Evolutionary conservation across 768 basidiomycete genomes (phyloP).

Genomic region (Lanmaoa pseudosensibilis): DNA sequence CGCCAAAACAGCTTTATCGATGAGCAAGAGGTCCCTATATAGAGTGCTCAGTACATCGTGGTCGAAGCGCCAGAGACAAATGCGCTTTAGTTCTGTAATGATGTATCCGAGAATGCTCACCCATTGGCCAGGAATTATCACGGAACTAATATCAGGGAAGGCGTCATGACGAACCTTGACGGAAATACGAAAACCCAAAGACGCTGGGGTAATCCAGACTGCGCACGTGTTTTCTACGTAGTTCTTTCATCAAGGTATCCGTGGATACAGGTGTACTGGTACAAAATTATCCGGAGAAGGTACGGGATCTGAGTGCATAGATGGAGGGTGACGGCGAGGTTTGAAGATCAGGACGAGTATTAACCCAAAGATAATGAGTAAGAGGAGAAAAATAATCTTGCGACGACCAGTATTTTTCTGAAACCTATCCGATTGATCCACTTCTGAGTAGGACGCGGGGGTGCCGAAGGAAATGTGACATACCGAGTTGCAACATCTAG

Average conservation of each 20-base stretch:
- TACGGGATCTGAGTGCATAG: constrained; percentile 30
- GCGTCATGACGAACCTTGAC: constrained; percentile 20
- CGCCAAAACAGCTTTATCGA: constrained; percentile 20
- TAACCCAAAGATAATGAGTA: constrained; percentile 87
- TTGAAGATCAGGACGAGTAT: constrained; percentile 91
- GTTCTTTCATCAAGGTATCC: constrained; percentile 31
- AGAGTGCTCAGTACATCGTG: constrained; percentile 3
- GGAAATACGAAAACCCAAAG: constrained; percentile 1
- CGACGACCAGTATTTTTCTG: constrained; percentile 92
- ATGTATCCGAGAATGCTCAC: constrained; percentile 9
- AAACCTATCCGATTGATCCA: constrained; percentile 52
- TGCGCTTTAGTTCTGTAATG: constrained; percentile 1
- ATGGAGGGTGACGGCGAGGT: constrained; percentile 57
- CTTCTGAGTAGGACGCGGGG: neutral
- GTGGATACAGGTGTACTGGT: constrained; percentile 33
- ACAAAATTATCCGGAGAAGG: constrained; percentile 29
- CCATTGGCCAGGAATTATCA: constrained; percentile 10
- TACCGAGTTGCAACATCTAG: constrained; percentile 80
- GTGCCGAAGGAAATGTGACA: constrained; percentile 27
- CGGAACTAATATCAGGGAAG: neutral
- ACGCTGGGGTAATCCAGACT: constrained; percentile 6
- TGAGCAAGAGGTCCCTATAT: constrained; percentile 9
- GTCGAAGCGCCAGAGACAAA: constrained; percentile 9
- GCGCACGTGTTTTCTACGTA: constrained; percentile 16
- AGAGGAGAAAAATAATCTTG: constrained; percentile 88